Evolutionary conservation across 23 red algal genomes (phyloP).

Genomic region (Gracilaria vermiculophylla): DNA sequence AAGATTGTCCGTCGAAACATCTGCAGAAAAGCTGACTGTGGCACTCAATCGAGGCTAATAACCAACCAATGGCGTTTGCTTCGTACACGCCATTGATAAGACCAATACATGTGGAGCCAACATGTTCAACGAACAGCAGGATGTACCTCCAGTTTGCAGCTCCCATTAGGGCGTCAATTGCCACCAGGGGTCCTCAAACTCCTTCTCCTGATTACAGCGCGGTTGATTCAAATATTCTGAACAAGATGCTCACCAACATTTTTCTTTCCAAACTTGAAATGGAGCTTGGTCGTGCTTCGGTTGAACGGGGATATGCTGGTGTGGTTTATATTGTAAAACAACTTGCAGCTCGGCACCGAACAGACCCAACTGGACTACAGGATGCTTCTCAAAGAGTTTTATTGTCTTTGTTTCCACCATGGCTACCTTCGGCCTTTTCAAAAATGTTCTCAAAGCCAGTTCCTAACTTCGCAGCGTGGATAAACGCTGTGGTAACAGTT

Average conservation of each 20-base stretch:
- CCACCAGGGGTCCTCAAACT: slow-evolving; percentile 29
- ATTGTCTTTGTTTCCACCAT: slow-evolving; percentile 42
- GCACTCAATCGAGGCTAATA: too few relatives aligned
- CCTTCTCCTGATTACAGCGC: slow-evolving; percentile 53
- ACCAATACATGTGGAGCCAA: too few relatives aligned
- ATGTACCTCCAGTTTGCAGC: background rate
- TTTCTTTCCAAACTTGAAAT: slow-evolving; percentile 31
- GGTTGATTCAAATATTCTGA: slow-evolving; percentile 50
- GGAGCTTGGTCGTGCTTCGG: slow-evolving; percentile 28
- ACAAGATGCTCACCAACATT: slow-evolving; percentile 24
- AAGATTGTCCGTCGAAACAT: too few relatives aligned
- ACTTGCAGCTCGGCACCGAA: slow-evolving; percentile 4
- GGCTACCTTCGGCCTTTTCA: slow-evolving; percentile 52
- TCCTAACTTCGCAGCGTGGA: slow-evolving; percentile 48
- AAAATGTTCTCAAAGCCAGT: slow-evolving; percentile 36
- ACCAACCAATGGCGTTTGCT: too few relatives aligned
- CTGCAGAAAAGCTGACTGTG: too few relatives aligned
- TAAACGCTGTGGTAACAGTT: slow-evolving; percentile 49
- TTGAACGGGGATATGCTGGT: slow-evolving; percentile 26
- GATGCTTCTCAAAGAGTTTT: slow-evolving; percentile 45
- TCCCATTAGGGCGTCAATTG: background rate
- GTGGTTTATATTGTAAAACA: slow-evolving; percentile 31
- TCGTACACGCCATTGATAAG: too few relatives aligned
- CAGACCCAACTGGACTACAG: background rate
- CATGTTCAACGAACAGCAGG: background rate